Percentiles rank a stretch among this genome's conserved stretches.
These are phyloP conservation scores for Yamadazyma sp. DNA, from an alignment of 1,139 yeast species.

Conservation along the genomic window DNA sequence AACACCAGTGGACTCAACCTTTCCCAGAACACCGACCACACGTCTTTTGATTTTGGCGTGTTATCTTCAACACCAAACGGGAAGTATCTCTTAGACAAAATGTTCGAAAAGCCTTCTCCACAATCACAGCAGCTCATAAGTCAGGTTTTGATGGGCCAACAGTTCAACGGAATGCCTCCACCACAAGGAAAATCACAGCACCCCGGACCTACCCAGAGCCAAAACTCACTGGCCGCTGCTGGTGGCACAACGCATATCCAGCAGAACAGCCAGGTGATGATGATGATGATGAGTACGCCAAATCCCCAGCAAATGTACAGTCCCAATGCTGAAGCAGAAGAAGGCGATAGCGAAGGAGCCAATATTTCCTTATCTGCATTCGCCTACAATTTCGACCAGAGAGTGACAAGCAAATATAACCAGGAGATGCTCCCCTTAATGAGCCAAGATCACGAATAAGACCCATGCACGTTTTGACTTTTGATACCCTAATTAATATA, in stretches of 20 bases:
- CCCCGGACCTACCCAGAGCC: slow-evolving; percentile 6
- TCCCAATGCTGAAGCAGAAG: slow-evolving; percentile 10
- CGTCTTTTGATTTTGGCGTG: slow-evolving; percentile 27
- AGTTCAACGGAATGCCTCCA: slow-evolving; percentile 29
- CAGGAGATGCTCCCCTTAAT: slow-evolving; percentile 9
- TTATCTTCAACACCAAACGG: slow-evolving; percentile 44
- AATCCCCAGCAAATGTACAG: slow-evolving; percentile 32
- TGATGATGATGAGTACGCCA: slow-evolving; percentile 50
- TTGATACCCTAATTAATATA: not conserved
- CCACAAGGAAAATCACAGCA: slow-evolving; percentile 10
- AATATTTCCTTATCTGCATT: slow-evolving; percentile 17
- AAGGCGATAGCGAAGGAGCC: slow-evolving; percentile 12
- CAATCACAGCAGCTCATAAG: slow-evolving; percentile 24
- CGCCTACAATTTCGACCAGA: slow-evolving; percentile 13
- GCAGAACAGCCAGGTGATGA: slow-evolving; percentile 16
- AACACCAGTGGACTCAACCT: slow-evolving; percentile 24
- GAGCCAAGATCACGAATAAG: slow-evolving; percentile 13
- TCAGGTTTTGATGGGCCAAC: slow-evolving; percentile 23
- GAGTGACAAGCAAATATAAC: slow-evolving; percentile 7
- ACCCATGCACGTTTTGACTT: not conserved
- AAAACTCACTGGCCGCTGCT: not conserved
- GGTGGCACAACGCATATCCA: slow-evolving; percentile 12
- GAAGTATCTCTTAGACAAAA: slow-evolving; percentile 39
- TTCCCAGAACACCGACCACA: slow-evolving; percentile 21
- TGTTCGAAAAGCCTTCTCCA: slow-evolving; percentile 44